These are phyloP conservation scores for Parastagonospora nodorum DNA, from an alignment of 2,329 filamentous ascomycete genomes.

Conservation along the genomic window DNA sequence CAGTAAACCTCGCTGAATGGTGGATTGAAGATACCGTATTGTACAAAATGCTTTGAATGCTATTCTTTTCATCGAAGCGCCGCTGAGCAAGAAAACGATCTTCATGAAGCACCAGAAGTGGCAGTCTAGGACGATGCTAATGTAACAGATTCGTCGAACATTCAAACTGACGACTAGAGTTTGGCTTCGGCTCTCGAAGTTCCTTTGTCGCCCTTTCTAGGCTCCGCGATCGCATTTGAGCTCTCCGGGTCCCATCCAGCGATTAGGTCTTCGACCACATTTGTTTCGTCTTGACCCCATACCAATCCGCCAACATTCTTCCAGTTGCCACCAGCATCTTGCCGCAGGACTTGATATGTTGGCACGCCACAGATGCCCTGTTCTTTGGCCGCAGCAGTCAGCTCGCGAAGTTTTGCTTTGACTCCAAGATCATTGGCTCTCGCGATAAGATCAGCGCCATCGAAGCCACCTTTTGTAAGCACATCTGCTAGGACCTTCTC, in stretches of 20 bases:
- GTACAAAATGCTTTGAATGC: too few relatives aligned
- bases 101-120: too few relatives aligned
- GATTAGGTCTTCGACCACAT: constrained; percentile 42
- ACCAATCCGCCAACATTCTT: constrained; percentile 28
- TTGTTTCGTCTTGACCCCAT: constrained; percentile 44
- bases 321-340: constrained; percentile 15
- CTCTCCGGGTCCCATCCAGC: constrained; percentile 34
- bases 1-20: neutral
- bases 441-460: constrained; percentile 30
- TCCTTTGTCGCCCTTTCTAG: constrained; percentile 1
- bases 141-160: too few relatives aligned
- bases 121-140: too few relatives aligned
- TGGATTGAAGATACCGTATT: neutral
- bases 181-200: neutral
- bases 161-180: too few relatives aligned
- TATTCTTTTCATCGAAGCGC: too few relatives aligned
- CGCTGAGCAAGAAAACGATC: too few relatives aligned
- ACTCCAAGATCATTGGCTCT: constrained; percentile 27
- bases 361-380: constrained; percentile 41
- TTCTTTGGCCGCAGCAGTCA: constrained; percentile 39
- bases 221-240: constrained; percentile 8
- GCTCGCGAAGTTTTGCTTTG: constrained; percentile 31
- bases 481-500: constrained; percentile 27
- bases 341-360: constrained; percentile 34
- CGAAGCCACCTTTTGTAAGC: constrained; percentile 33